Percentiles rank a stretch among this genome's conserved stretches.
phyloP scores from a whole-genome alignment of 164 flowering plant genomes.

The Santalum album region DNA sequence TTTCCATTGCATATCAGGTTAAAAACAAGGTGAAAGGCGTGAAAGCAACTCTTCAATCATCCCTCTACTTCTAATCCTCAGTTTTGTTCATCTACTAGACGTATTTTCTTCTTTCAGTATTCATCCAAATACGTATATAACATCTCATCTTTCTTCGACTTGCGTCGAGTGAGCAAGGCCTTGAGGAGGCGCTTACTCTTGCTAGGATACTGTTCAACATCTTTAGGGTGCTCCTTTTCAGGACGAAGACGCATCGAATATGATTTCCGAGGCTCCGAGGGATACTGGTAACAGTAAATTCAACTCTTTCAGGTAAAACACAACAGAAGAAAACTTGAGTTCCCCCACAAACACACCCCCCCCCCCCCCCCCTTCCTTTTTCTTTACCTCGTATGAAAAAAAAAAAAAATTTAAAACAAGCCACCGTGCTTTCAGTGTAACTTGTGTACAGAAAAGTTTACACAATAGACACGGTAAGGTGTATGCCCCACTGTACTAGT shows the following conservation, averaged over 20 bases:
- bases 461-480: too few species aligned
- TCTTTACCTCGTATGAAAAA: too few species aligned
- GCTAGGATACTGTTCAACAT: neutral
- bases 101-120: neutral
- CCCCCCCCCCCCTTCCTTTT: too few species aligned
- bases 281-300: neutral
- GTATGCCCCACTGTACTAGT: too few species aligned
- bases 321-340: too few species aligned
- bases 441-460: too few species aligned
- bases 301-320: too few species aligned
- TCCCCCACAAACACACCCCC: too few species aligned
- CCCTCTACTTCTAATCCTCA: neutral
- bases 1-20: too few species aligned
- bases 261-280: neutral
- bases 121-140: slow-evolving; percentile 3
- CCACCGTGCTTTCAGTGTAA: too few species aligned
- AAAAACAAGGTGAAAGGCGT: neutral
- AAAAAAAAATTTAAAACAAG: too few species aligned
- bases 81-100: neutral
- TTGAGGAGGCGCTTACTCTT: neutral
- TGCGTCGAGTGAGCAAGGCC: neutral
- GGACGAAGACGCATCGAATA: neutral
- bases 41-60: neutral
- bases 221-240: neutral
- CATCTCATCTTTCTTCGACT: slow-evolving; percentile 1